Percentiles rank a stretch among this genome's conserved stretches.
Evolutionary conservation across 495 filamentous ascomycete genomes (phyloP).

Genomic region (Penicillium diatomitis): DNA sequence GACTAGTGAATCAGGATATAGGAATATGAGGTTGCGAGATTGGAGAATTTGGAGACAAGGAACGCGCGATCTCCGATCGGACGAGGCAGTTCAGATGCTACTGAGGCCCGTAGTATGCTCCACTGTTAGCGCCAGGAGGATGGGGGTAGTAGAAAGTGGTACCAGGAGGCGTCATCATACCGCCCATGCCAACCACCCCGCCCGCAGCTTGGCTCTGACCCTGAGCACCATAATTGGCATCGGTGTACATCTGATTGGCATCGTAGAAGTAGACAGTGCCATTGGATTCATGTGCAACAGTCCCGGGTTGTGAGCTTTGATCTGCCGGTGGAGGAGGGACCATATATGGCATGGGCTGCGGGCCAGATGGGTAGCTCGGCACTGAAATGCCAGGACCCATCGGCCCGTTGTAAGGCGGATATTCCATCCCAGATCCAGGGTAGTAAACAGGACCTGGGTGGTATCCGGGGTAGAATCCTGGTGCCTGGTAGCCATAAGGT

Average conservation of each 20-base stretch:
- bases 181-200: conserved; percentile 63
- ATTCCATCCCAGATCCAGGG: conserved; percentile 32
- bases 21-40: no score
- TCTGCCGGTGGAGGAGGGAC: conserved; percentile 38
- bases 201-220: conserved; percentile 40
- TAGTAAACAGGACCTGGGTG: conserved; percentile 47
- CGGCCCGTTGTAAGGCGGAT: conserved; percentile 29
- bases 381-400: conserved; percentile 45
- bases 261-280: conserved; percentile 96
- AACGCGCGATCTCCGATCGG: no score
- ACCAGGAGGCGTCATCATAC: conserved; percentile 68
- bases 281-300: conserved; percentile 84
- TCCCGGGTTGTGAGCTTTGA: conserved; percentile 47
- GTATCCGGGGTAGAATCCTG: conserved; percentile 55
- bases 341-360: conserved; percentile 33
- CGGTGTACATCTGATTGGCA: conserved; percentile 53
- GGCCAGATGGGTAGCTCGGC: conserved; percentile 44
- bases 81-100: conserved; percentile 15
- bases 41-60: no score
- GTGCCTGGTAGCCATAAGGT: conserved; percentile 56
- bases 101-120: conserved; percentile 57
- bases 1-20: no score
- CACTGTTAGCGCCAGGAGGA: conserved; percentile 22
- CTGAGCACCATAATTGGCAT: conserved; percentile 39
- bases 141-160: conserved; percentile 70